Percentiles rank a stretch among this genome's conserved stretches.
Conservation (phyloP, 129 eudicot genomes). For the Helichrysum umbraculigerum region DNA sequence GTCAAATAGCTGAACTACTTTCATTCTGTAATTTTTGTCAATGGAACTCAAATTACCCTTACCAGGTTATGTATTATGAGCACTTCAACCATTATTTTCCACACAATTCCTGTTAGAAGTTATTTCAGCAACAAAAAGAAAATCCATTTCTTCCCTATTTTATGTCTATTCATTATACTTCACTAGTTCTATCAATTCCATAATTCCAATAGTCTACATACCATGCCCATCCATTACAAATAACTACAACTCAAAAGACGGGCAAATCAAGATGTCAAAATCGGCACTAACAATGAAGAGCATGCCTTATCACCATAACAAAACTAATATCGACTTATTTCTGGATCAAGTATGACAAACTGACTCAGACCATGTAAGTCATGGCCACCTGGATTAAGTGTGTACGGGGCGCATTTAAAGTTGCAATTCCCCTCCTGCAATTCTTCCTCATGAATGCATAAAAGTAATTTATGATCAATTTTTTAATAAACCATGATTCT, state of each 20-base stretch:
- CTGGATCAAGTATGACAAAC: conserved; percentile 2
- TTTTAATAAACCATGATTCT: conserved; percentile 92
- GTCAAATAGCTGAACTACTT: too few species aligned
- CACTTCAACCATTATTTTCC: background rate
- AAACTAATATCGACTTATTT: conserved; percentile 22
- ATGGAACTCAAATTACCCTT: too few species aligned
- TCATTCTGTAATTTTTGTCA: too few species aligned
- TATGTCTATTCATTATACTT: conserved; percentile 3
- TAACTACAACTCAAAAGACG: conserved; percentile 32
- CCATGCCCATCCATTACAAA: conserved; percentile 17
- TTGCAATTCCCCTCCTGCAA: conserved; percentile 83
- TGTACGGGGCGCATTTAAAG: conserved; percentile 83
- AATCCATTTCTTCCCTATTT: background rate
- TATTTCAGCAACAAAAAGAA: background rate
- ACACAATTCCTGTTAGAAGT: background rate
- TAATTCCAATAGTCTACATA: background rate
- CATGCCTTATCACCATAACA: conserved; percentile 12
- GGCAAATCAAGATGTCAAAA: conserved; percentile 28
- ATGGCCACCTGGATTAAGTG: conserved; percentile 84
- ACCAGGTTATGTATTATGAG: too few species aligned
- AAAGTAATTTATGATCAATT: conserved; percentile 81
- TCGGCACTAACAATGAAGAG: conserved; percentile 32
- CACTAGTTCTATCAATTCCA: background rate
- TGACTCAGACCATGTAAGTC: conserved; percentile 83
- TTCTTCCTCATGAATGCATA: conserved; percentile 88